phyloP scores from a whole-genome alignment of 2,329 filamentous ascomycete species.

The Harringtonia aguacate region DNA sequence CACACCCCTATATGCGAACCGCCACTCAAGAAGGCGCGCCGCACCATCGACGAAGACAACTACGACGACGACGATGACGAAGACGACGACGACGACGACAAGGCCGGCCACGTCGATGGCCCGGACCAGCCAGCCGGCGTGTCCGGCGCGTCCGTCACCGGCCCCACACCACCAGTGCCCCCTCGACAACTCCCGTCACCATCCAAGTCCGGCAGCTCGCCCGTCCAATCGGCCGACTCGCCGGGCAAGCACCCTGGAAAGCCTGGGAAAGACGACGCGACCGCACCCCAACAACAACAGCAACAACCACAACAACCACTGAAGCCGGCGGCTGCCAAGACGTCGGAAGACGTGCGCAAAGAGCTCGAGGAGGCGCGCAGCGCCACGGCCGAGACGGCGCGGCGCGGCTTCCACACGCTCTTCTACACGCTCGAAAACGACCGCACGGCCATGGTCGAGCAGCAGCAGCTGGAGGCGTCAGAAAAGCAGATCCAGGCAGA shows the following conservation, averaged over 20 bases:
- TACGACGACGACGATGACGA: constrained; percentile 79
- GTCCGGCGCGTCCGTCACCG: background rate
- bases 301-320: background rate
- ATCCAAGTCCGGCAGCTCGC: constrained; percentile 59
- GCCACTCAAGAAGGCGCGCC: constrained; percentile 62
- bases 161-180: constrained; percentile 24
- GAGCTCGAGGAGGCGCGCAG: constrained; percentile 87
- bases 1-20: constrained; percentile 48
- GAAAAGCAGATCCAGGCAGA: constrained; percentile 94
- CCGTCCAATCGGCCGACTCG: constrained; percentile 50
- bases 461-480: constrained; percentile 92
- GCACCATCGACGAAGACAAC: constrained; percentile 74
- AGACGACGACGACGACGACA: constrained; percentile 43
- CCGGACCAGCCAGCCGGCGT: background rate
- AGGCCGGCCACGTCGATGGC: background rate
- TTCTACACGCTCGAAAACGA: constrained; percentile 96
- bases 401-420: constrained; percentile 81
- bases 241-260: constrained; percentile 48
- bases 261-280: constrained; percentile 35
- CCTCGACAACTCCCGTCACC: constrained; percentile 54
- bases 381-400: constrained; percentile 80
- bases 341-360: constrained; percentile 81
- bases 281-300: too few relatives aligned
- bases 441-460: constrained; percentile 90
- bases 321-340: constrained; percentile 37